phyloP scores from a whole-genome alignment of 768 basidiomycete genomes.

The Termitomyces sp. region DNA sequence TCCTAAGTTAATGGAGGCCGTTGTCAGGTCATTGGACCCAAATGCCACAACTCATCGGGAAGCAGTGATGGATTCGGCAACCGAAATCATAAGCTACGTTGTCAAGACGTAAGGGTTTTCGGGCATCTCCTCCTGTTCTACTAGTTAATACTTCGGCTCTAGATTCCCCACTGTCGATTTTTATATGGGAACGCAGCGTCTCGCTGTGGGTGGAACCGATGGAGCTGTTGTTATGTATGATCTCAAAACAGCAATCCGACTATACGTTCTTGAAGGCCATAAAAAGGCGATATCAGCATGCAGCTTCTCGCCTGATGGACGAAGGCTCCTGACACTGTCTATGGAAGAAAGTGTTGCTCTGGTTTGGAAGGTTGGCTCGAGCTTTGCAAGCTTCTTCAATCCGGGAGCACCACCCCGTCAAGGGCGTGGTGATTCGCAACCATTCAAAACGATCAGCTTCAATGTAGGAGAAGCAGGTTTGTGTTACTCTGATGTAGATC shows the following conservation, averaged over 20 bases:
- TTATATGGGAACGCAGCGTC: slow-evolving; percentile 78
- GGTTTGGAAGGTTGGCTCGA: slow-evolving; percentile 95
- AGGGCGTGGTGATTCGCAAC: slow-evolving; percentile 75
- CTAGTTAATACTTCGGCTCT: neutral
- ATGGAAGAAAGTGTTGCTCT: slow-evolving; percentile 81
- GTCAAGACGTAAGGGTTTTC: slow-evolving; percentile 71
- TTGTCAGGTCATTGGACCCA: slow-evolving; percentile 95
- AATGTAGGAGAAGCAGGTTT: slow-evolving; percentile 81
- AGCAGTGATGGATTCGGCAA: slow-evolving; percentile 85
- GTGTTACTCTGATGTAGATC: slow-evolving; percentile 16
- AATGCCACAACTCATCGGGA: slow-evolving; percentile 75
- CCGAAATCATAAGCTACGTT: slow-evolving; percentile 92
- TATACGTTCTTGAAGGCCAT: slow-evolving; percentile 95
- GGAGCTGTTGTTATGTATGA: slow-evolving; percentile 96
- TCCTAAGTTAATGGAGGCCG: slow-evolving; percentile 86
- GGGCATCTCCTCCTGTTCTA: neutral
- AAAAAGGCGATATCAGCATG: slow-evolving; percentile 77
- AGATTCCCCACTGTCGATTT: slow-evolving; percentile 96
- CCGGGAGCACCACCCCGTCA: slow-evolving; percentile 91
- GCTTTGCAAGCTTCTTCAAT: slow-evolving; percentile 86
- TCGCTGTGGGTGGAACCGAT: slow-evolving; percentile 92
- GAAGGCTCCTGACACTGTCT: slow-evolving; percentile 83
- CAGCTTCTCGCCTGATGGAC: slow-evolving; percentile 91
- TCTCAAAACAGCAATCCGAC: slow-evolving; percentile 89
- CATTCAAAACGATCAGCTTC: slow-evolving; percentile 87